Evolutionary conservation across 2,329 filamentous ascomycete species (phyloP), one percentile per base, ranked within the genome.

Genomic region (Hortaea sp.): DNA sequence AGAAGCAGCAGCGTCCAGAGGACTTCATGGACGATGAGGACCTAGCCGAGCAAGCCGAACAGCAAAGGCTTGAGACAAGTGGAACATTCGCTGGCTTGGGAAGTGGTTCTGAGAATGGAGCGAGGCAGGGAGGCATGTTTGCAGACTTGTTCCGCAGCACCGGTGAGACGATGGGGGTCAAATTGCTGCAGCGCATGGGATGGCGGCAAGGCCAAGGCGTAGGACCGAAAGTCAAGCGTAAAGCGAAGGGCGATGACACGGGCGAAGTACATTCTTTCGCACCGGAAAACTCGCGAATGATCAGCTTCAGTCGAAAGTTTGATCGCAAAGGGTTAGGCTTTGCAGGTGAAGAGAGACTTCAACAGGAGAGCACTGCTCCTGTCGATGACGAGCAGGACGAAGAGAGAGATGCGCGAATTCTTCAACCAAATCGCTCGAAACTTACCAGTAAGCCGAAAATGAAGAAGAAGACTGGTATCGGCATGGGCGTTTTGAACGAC

Each of bases 11-110:
- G 61, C 79, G 82, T 41, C 78, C 81, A 0, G 88, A 97, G 64
- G 89, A 97, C 61, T 97, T 89, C 57, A 98, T 98, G 92, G 92
- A 98, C 59, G 90, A 95, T 38, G 92, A 98, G 63, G 92, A 98
- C 65, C 72, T 94, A 31, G 85, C 84, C 5, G 88, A 95, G 63
- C 85, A 83, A 0, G 87, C 85, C 48, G 88, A 95, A 65, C 75
- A 84, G 2, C 79, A 82, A 57, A 77, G 77, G 50, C 68, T 95
- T 31, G 78, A 90, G 57, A 94, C 85, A 0, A 74, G 79, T 0
- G 74, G 81, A 44, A 77, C 28, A 0, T 95, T 92, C 63, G 77
- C 85, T 0, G 86, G 84, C 0, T 71, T 95, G 29, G 89, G 44
- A 4, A 32, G 81, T 1, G 69, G 78, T 31, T 77, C 82, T 57